Evolutionary conservation across 495 filamentous ascomycete genomes (phyloP).

Genomic region (Eremomyces bilateralis): DNA sequence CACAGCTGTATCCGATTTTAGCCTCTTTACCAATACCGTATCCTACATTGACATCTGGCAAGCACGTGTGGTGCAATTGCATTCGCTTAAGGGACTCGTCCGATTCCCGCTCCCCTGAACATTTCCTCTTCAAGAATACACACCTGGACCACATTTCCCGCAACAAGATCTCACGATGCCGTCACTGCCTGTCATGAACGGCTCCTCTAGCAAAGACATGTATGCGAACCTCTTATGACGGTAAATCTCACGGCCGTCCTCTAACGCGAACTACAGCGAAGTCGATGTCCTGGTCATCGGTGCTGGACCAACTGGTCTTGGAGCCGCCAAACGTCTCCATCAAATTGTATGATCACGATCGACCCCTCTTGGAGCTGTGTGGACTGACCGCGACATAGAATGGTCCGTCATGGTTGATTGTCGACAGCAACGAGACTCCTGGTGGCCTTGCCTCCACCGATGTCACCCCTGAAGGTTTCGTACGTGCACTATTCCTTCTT

Average conservation of each 20-base stretch:
- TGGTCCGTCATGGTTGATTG: slow-evolving; percentile 83
- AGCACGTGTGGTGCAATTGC: too few species aligned
- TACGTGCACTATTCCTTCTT: slow-evolving; percentile 30
- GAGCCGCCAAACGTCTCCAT: slow-evolving; percentile 91
- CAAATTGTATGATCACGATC: slow-evolving; percentile 44
- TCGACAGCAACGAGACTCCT: slow-evolving; percentile 81
- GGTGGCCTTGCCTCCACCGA: slow-evolving; percentile 96
- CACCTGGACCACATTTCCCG: too few species aligned
- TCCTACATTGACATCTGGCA: too few species aligned
- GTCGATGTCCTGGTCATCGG: slow-evolving; percentile 98
- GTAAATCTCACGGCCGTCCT: slow-evolving; percentile 1
- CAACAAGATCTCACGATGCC: too few species aligned
- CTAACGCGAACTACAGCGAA: slow-evolving; percentile 29
- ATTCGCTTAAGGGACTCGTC: too few species aligned
- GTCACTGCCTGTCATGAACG: too few species aligned
- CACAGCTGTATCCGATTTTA: too few species aligned
- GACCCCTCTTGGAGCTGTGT: slow-evolving; percentile 1
- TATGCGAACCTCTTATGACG: too few species aligned
- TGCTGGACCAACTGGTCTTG: slow-evolving; percentile 87
- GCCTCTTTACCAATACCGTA: too few species aligned
- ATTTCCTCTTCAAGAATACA: too few species aligned
- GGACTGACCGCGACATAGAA: slow-evolving; percentile 27
- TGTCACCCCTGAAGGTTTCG: slow-evolving; percentile 88
- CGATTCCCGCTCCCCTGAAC: too few species aligned
- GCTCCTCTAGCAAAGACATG: slow-evolving; percentile 35